Conservation (phyloP, 2,329 filamentous ascomycete genomes). For the Aureobasidium sp. region DNA sequence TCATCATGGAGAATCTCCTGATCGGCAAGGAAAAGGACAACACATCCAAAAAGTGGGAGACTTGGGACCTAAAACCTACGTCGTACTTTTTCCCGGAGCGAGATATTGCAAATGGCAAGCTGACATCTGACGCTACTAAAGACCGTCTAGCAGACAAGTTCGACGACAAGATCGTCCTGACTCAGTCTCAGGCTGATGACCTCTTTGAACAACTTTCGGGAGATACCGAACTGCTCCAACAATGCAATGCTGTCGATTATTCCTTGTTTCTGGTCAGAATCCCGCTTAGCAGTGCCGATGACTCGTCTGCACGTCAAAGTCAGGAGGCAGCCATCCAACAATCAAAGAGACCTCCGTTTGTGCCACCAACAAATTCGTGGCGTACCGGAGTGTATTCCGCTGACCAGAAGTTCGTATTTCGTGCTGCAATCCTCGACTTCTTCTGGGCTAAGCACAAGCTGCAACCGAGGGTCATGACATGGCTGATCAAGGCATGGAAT, state of each 20-base stretch:
- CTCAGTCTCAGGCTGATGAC: constrained; percentile 46
- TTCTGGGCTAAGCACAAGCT: constrained; percentile 71
- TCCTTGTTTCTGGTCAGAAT: constrained; percentile 63
- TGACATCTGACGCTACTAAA: constrained; percentile 59
- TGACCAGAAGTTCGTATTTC: constrained; percentile 60
- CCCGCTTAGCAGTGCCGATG: constrained; percentile 25
- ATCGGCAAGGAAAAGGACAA: constrained; percentile 47
- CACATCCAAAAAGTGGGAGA: constrained; percentile 51
- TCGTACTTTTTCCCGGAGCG: constrained; percentile 71
- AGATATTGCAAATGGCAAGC: constrained; percentile 57
- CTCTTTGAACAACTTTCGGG: constrained; percentile 50
- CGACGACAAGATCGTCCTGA: constrained; percentile 56
- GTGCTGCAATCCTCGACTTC: constrained; percentile 64
- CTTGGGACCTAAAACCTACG: constrained; percentile 66
- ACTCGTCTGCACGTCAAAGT: constrained; percentile 19
- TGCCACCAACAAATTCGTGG: constrained; percentile 42
- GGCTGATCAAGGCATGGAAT: constrained; percentile 50
- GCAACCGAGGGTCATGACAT: constrained; percentile 59
- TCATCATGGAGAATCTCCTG: constrained; percentile 71
- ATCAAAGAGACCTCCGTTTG: constrained; percentile 22
- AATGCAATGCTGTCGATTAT: constrained; percentile 64
- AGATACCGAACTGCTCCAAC: constrained; percentile 57
- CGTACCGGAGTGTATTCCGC: constrained; percentile 53
- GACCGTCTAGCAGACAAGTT: constrained; percentile 61
- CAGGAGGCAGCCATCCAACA: constrained; percentile 20